Conservation (phyloP, 768 basidiomycete genomes). For the Cytidiella melzeri region DNA sequence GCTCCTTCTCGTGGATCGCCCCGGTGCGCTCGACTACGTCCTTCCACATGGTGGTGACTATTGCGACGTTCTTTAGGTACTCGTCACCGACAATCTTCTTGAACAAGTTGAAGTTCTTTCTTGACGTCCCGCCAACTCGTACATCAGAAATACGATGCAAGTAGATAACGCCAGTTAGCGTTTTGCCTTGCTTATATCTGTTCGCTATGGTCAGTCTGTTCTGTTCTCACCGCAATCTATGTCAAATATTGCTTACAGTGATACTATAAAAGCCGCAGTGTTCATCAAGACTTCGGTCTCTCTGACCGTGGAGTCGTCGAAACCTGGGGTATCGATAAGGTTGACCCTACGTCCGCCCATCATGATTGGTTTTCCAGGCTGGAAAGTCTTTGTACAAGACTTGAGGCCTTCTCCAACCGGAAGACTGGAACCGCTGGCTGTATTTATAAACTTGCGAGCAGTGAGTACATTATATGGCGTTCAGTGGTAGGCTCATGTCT, state of each 20-base stretch:
- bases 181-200: conserved; percentile 14
- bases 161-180: conserved; percentile 21
- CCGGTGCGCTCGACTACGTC: conserved; percentile 33
- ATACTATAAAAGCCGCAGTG: conserved; percentile 11
- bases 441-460: conserved; percentile 43
- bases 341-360: conserved; percentile 36
- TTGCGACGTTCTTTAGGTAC: conserved; percentile 35
- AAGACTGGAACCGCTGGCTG: conserved; percentile 42
- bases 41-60: conserved; percentile 52
- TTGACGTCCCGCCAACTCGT: conserved; percentile 15
- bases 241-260: conserved; percentile 7
- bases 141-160: conserved; percentile 23
- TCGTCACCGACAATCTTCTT: conserved; percentile 18
- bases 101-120: conserved; percentile 19
- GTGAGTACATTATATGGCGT: background rate
- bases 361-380: conserved; percentile 36
- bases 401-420: conserved; percentile 39
- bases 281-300: conserved; percentile 15
- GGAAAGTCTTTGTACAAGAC: conserved; percentile 46
- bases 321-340: conserved; percentile 58
- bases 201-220: conserved; percentile 13
- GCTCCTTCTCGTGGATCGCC: conserved; percentile 39
- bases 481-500: background rate
- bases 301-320: conserved; percentile 43
- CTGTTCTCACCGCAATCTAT: no score